Percentiles rank a stretch among this genome's conserved stretches.
Conservation (phyloP, 2,329 filamentous ascomycete genomes). For the Colletotrichum horii region DNA sequence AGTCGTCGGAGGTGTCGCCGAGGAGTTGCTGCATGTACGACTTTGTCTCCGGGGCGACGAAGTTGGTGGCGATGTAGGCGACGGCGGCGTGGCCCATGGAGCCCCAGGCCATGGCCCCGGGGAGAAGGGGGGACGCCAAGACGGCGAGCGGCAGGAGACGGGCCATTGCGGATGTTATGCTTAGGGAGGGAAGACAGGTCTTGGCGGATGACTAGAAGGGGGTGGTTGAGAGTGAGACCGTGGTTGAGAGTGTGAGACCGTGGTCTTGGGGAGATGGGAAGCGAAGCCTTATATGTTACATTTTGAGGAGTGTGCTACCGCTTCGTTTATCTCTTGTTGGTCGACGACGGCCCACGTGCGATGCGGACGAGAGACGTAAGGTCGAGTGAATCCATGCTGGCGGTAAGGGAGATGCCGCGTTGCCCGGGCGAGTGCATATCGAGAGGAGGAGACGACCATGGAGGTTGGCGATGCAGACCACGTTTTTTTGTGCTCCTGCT, state of each 20-base stretch:
- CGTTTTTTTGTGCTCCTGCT: constrained; percentile 8
- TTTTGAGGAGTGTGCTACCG: background rate
- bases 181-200: background rate
- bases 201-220: background rate
- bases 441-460: background rate
- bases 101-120: constrained; percentile 39
- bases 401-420: background rate
- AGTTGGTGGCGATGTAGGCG: constrained; percentile 57
- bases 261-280: background rate
- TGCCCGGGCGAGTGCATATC: background rate
- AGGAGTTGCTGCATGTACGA: constrained; percentile 31
- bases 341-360: background rate
- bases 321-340: background rate
- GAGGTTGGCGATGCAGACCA: background rate
- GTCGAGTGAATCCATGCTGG: background rate
- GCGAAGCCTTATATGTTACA: background rate
- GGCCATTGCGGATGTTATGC: constrained; percentile 25
- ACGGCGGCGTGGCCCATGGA: constrained; percentile 56
- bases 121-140: constrained; percentile 24
- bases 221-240: background rate
- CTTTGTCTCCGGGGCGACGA: constrained; percentile 44
- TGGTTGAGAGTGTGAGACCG: background rate
- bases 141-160: constrained; percentile 25
- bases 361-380: background rate
- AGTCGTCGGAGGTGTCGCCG: constrained; percentile 46